Conservation (phyloP, 148 eudicot genomes). For the Cornus controversa region DNA sequence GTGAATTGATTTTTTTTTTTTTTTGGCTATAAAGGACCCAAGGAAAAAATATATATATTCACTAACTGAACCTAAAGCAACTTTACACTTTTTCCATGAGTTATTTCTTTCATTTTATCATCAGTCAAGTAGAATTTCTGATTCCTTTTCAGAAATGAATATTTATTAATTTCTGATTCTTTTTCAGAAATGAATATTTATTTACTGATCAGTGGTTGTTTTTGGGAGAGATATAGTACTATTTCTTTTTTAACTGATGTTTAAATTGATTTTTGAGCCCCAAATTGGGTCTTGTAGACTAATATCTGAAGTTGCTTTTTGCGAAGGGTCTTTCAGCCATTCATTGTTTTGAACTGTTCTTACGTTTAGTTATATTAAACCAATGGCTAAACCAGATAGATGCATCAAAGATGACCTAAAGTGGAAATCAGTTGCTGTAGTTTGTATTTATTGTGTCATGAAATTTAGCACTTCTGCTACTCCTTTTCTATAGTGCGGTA, state of each 20-base stretch:
- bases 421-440: neutral
- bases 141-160: neutral
- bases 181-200: neutral
- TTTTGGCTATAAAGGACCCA: too few relatives aligned
- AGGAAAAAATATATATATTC: too few relatives aligned
- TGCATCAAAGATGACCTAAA: neutral
- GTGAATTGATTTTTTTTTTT: too few relatives aligned
- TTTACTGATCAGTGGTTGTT: neutral
- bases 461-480: neutral
- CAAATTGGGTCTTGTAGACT: neutral
- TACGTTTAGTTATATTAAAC: neutral
- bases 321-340: neutral
- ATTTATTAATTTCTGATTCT: neutral
- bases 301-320: neutral
- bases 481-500: neutral
- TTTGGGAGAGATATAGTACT: too few relatives aligned
- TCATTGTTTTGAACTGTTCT: neutral
- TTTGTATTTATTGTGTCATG: neutral
- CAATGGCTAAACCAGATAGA: neutral
- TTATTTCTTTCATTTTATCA: neutral
- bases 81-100: neutral
- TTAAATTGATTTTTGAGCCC: neutral
- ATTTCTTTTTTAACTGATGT: neutral
- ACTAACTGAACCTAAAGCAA: neutral
- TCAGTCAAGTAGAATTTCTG: neutral